These are phyloP conservation scores for Dysphania ambrosioides DNA, from an alignment of 148 eudicot species.

Conservation along the genomic window DNA sequence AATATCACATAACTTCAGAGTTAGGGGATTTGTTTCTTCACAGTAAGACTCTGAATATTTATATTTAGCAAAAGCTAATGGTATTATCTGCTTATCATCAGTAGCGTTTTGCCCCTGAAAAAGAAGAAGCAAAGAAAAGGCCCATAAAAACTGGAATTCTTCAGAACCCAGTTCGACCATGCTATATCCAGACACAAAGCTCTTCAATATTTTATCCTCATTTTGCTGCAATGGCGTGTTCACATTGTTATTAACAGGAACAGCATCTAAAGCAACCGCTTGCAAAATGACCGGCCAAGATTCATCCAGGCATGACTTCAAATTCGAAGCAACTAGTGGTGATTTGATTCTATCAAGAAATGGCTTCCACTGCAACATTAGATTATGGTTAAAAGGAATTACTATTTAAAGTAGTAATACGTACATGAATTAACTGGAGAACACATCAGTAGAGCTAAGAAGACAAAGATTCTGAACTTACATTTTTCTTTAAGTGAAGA, in stretches of 20 bases:
- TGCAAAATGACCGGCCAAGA: slow-evolving; percentile 93
- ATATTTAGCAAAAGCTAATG: slow-evolving; percentile 41
- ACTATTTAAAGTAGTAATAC: neutral
- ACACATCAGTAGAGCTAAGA: slow-evolving; percentile 2
- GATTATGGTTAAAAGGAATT: slow-evolving; percentile 9
- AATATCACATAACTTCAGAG: slow-evolving; percentile 53
- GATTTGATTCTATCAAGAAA: slow-evolving; percentile 96
- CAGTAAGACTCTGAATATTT: slow-evolving; percentile 42
- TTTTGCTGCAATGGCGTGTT: slow-evolving; percentile 36
- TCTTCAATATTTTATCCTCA: slow-evolving; percentile 34
- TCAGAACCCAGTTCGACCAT: slow-evolving; percentile 73
- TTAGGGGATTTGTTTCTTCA: slow-evolving; percentile 42
- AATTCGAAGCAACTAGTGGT: slow-evolving; percentile 61
- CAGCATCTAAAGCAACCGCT: slow-evolving; percentile 89
- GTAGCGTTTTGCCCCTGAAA: slow-evolving; percentile 70
- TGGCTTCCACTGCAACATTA: slow-evolving; percentile 68
- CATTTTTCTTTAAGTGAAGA: slow-evolving; percentile 54
- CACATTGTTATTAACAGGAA: slow-evolving; percentile 46
- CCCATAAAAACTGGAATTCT: slow-evolving; percentile 88
- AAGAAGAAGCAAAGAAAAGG: slow-evolving; percentile 68
- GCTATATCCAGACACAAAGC: slow-evolving; percentile 71
- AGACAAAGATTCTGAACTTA: slow-evolving; percentile 37
- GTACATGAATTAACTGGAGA: neutral
- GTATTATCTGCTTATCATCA: slow-evolving; percentile 44
- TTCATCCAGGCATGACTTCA: slow-evolving; percentile 75